A percentile compares a stretch with the other conserved stretches of the same genome.
phyloP scores from a whole-genome alignment of 345 rosid genomes.

The Aegle marmelos region DNA sequence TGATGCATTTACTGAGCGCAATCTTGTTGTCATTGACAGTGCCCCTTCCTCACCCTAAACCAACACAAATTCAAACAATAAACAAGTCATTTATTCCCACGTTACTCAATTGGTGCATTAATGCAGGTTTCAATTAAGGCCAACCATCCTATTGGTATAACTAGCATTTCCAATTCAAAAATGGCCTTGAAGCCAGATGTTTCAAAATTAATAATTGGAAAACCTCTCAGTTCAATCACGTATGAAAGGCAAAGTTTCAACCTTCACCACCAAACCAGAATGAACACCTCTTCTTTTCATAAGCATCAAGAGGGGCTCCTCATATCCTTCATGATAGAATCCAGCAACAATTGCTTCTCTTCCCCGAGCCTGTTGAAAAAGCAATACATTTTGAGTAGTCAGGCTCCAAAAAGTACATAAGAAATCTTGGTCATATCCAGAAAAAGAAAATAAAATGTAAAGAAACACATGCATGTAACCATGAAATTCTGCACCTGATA shows the following conservation, averaged over 20 bases:
- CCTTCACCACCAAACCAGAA: slow-evolving; percentile 95
- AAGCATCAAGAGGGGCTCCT: slow-evolving; percentile 91
- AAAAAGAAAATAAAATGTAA: background rate
- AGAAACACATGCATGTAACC: background rate
- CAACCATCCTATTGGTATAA: background rate
- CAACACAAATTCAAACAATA: slow-evolving; percentile 16
- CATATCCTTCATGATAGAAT: slow-evolving; percentile 93
- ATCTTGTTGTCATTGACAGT: slow-evolving; percentile 89
- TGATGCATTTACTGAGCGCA: slow-evolving; percentile 58
- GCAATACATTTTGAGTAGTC: slow-evolving; percentile 11
- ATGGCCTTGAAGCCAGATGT: background rate
- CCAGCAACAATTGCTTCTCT: slow-evolving; percentile 90
- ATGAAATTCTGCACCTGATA: background rate
- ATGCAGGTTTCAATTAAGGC: background rate
- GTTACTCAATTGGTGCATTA: background rate
- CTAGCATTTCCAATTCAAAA: background rate
- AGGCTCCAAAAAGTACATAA: background rate
- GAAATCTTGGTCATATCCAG: background rate
- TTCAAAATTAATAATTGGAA: background rate
- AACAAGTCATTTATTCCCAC: background rate
- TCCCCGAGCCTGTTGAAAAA: slow-evolving; percentile 68
- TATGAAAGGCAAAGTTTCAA: slow-evolving; percentile 30
- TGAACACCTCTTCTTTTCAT: slow-evolving; percentile 97
- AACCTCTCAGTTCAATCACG: slow-evolving; percentile 6
- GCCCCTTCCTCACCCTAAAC: slow-evolving; percentile 96